A percentile compares a stretch with the other conserved stretches of the same genome.
Conservation (phyloP, 352 stramenopile species). For the Phytophthora cryptogea region DNA sequence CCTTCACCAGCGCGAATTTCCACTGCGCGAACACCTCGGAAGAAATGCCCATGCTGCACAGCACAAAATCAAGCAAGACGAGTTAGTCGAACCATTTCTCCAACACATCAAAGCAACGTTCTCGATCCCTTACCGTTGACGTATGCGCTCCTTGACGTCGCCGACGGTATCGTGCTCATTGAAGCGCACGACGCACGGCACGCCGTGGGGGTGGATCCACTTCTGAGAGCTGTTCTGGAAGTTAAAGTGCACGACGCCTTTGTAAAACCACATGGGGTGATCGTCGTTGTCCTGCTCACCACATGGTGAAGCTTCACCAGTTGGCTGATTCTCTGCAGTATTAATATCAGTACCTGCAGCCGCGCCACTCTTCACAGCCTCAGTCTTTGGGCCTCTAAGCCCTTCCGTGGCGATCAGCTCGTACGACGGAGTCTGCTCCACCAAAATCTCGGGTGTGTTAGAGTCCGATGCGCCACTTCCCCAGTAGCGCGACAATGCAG, state of each 20-base stretch:
- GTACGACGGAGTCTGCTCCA: constrained; percentile 53
- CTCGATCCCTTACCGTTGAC: constrained; percentile 43
- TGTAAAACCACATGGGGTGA: constrained; percentile 39
- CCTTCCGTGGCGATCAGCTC: constrained; percentile 14
- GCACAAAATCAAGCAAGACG: neutral
- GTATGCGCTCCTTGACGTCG: constrained; percentile 76
- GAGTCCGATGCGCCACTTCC: constrained; percentile 33
- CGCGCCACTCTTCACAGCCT: neutral
- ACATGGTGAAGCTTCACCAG: neutral
- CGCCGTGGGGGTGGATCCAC: constrained; percentile 79
- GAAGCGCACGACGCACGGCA: constrained; percentile 73
- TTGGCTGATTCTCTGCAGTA: neutral
- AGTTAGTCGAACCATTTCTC: constrained; percentile 15
- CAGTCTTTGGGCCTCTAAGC: neutral
- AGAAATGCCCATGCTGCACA: constrained; percentile 67
- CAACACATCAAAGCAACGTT: constrained; percentile 2
- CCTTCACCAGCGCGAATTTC: constrained; percentile 77
- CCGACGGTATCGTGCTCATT: constrained; percentile 63
- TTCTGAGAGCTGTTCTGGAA: constrained; percentile 58
- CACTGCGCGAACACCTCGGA: constrained; percentile 70
- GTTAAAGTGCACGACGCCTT: constrained; percentile 78
- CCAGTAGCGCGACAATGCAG: constrained; percentile 60
- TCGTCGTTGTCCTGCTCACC: constrained; percentile 19
- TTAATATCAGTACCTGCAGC: neutral
- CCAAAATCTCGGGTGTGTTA: constrained; percentile 53